Evolutionary conservation across 108 stramenopile species (phyloP), one percentile per base, ranked within the genome.

Genomic region (Cyclostephanos tholiformis): DNA sequence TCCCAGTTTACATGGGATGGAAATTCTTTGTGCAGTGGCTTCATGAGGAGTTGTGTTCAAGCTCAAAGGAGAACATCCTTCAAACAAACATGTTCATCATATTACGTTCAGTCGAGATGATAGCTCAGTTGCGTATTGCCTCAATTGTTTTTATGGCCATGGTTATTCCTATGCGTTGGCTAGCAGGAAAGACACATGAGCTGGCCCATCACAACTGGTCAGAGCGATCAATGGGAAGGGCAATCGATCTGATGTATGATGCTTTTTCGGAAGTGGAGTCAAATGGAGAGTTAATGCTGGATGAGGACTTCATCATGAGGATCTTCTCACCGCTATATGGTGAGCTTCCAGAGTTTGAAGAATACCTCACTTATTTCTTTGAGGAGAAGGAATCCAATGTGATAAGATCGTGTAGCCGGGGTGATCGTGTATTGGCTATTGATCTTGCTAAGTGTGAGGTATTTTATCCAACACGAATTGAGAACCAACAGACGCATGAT

Each of bases 161-260:
- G 26, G 26, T 55, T 55, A 27, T 55, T 55, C 53, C 53, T 9
- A 55, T 55, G 53, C 53, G 53, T 55, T 55, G 53, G 53, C 26
- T 55, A 55, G 53, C 53, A 55, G 53, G 52, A 7, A 57, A 59
- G 22, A 70, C 69, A 43, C 69, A 70, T 55, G 29, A 70, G 16
- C 69, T 70, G 23, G 56, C 57, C 26, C 69, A 59, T 59, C 58
- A 43, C 10, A 56, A 59, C 44, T 64, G 63, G 63, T 36, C 38
- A 19, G 39, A 23, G 36, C 29, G 63, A 22, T 39, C 63, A 63
- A 63, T 63, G 63, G 63, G 63, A 14, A 36, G 35, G 23, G 63
- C 35, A 22, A 63, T 63, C 23, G 63, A 63, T 38, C 16, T 63
- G 11, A 14, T 63, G 32, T 63, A 38, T 39, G 16, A 22, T 17